Evolutionary conservation across 495 filamentous ascomycete species (phyloP), one percentile per base, ranked within the genome.

Genomic region (Trichoderma asperelloides): DNA sequence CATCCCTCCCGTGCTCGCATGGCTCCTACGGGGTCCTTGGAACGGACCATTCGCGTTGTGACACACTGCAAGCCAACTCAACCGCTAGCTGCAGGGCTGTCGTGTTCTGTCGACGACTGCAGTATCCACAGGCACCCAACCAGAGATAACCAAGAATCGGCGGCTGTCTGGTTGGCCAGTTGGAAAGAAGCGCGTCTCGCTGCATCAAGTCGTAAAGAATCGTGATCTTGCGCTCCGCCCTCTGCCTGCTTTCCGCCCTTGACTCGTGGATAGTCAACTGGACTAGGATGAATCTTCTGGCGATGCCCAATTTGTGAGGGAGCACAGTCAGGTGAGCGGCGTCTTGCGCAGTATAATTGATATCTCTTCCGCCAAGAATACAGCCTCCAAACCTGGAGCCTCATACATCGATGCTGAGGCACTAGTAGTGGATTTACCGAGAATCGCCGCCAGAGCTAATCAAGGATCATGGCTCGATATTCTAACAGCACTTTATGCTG

Each of bases 41-140:
- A 60, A 28, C 55, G 55, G 55, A 60, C 55, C 55, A 60, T 30
- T 60, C 13, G 55, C 55, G 55, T 60, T 27, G 55, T 60, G 55
- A 60, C 55, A 60, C 55, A 60, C 55, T 60, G 55, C 55, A 60
- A 60, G 55, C 55, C 55, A 60, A 25, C 55, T 27, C 55, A 60
- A 60, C 55, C 55, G 55, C 55, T 60, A 60, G 55, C 55, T 60
- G 55, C 55, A 60, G 43, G 15, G 21, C 55, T 21, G 55, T 60
- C 55, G 55, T 60, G 25, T 60, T 60, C 55, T 60, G 27, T 60
- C 55, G 55, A 28, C 12, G 9, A 30, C 27, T 25, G n/a, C 18
- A 4, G 49, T 27, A 28, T 30, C 55, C 55, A 60, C 55, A 27
- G 55, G 23, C 55, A 25, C 55, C 55, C 55, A 60, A 30, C 55